Evolutionary conservation across 257 asterid species (phyloP), one percentile per base, ranked within the genome.

Genomic region (Rauvolfia tetraphylla): DNA sequence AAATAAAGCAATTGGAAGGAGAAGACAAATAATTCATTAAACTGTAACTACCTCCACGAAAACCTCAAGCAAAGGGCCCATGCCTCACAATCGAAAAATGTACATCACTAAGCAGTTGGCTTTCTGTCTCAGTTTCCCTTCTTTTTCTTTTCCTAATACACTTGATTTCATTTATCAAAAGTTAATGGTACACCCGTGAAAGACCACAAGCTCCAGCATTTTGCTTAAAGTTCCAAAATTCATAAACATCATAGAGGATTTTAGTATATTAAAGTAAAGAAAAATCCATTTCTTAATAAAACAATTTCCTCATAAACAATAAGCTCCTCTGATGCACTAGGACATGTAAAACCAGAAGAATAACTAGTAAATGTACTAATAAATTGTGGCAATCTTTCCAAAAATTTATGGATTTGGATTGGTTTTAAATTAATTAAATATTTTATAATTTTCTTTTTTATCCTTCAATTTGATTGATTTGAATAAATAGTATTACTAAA

Each of bases 321-420:
- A 33, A 48, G 49, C 44, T 63, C 31, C 73, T 58, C 51, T 36
- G 23, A 39, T 44, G 18, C 59, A 75, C 17, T 53, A 36, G n/a
- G n/a, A n/a, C n/a, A 15, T 73, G 71, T 41, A 65, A n/a, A 39
- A 23, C 75, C 23, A 72, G 38, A 62, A 4, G 25, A n/a, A 68
- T 9, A 68, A 66, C 22, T 53, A n/a, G n/a, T n/a, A n/a, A n/a
- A n/a, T n/a, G n/a, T n/a, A n/a, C n/a, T n/a, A n/a, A n/a, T n/a
- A n/a, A n/a, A n/a, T n/a, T n/a, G n/a, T n/a, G n/a, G n/a, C n/a
- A n/a, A n/a, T n/a, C n/a, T n/a, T n/a, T n/a, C n/a, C n/a, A n/a
- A n/a, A n/a, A n/a, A n/a, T n/a, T n/a, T n/a, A n/a, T n/a, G n/a
- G n/a, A n/a, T n/a, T n/a, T n/a, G n/a, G n/a, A n/a, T n/a, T n/a